Evolutionary conservation across 768 basidiomycete genomes (phyloP).

Genomic region (Boletus barrowsii): DNA sequence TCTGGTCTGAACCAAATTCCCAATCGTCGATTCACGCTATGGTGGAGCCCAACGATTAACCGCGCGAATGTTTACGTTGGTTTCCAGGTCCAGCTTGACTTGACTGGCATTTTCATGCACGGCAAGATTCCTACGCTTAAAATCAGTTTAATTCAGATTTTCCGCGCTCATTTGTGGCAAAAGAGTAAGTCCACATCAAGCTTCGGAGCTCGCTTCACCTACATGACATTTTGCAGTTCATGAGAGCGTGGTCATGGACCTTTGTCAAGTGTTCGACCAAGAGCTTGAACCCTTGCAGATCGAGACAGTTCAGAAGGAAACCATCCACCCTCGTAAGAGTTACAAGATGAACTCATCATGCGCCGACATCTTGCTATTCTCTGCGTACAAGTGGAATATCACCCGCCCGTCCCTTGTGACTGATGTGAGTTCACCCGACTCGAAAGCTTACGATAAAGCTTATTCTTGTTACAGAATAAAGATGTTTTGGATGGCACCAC

Average conservation of each 20-base stretch:
- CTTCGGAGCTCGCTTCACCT: conserved; percentile 9
- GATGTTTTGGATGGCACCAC: conserved; percentile 98
- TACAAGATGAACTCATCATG: conserved; percentile 99
- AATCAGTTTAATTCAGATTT: conserved; percentile 99
- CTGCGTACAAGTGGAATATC: conserved; percentile 98
- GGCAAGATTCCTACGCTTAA: conserved; percentile 98
- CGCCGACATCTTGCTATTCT: conserved; percentile 96
- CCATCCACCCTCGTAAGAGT: conserved; percentile 98
- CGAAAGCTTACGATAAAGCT: neutral
- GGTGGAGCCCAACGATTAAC: conserved; percentile 99
- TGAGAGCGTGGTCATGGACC: conserved; percentile 90
- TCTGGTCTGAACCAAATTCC: conserved; percentile 98
- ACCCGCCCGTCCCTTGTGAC: conserved; percentile 93
- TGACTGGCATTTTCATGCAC: conserved; percentile 98
- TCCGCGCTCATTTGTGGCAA: conserved; percentile 99
- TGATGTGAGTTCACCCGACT: conserved; percentile 54
- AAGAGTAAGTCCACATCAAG: conserved; percentile 66
- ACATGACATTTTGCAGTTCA: conserved; percentile 50
- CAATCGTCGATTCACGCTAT: conserved; percentile 97
- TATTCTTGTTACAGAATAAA: conserved; percentile 57
- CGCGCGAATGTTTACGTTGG: conserved; percentile 99
- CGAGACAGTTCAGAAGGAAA: conserved; percentile 99
- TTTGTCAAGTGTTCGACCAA: conserved; percentile 99
- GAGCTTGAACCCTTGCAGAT: conserved; percentile 97
- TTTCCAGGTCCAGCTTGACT: conserved; percentile 99